Conservation (phyloP, 2,329 filamentous ascomycete genomes). For the Erysiphe pulchra region DNA sequence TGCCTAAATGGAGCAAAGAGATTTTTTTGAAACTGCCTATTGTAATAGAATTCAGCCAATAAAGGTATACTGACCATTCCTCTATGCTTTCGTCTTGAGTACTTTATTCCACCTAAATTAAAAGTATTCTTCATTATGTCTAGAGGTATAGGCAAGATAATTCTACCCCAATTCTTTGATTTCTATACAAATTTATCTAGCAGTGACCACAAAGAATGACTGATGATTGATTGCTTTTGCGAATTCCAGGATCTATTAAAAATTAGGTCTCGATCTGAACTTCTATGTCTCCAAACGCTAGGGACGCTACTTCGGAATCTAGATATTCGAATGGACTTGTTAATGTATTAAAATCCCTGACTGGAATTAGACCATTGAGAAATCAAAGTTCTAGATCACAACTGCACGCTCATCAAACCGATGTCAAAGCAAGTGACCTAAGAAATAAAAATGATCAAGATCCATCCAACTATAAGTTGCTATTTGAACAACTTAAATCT, state of each 20-base stretch:
- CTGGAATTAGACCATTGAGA: constrained; percentile 25
- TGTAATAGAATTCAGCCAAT: too few relatives aligned
- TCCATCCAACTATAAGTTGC: constrained; percentile 25
- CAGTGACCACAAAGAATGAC: too few relatives aligned
- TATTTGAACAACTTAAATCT: constrained; percentile 27
- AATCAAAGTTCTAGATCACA: constrained; percentile 17
- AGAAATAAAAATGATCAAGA: constrained; percentile 17
- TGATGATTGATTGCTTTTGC: not conserved
- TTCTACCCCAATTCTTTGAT: too few relatives aligned
- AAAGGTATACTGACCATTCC: too few relatives aligned
- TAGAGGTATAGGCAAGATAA: too few relatives aligned
- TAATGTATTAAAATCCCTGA: constrained; percentile 36
- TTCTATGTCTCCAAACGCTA: constrained; percentile 32
- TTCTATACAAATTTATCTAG: too few relatives aligned
- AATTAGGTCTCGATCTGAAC: constrained; percentile 1
- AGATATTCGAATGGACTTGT: constrained; percentile 30
- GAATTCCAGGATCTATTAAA: not conserved
- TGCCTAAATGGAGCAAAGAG: too few relatives aligned
- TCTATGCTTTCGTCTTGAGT: too few relatives aligned
- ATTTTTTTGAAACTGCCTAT: too few relatives aligned
- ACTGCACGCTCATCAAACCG: constrained; percentile 16
- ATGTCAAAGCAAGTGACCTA: constrained; percentile 18
- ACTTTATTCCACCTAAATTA: too few relatives aligned
- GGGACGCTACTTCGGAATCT: constrained; percentile 27
- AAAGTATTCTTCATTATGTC: too few relatives aligned